Conservation (phyloP, 2,329 filamentous ascomycete species). For the Tolypocladium tundrense region DNA sequence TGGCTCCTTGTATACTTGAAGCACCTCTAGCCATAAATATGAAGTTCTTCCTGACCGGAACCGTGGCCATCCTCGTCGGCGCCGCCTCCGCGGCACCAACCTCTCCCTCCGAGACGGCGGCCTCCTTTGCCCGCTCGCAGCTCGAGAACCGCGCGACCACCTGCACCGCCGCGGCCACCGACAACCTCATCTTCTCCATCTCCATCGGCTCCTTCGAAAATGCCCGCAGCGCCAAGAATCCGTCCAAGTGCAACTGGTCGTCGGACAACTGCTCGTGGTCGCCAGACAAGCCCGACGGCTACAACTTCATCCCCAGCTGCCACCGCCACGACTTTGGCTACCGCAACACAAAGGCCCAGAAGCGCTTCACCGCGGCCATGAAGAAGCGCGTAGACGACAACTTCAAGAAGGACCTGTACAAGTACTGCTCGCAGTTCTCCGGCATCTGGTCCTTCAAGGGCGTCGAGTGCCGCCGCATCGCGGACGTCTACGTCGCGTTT, state of each 20-base stretch:
- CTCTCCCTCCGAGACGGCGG: neutral
- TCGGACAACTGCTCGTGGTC: conserved; percentile 14
- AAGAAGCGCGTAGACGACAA: conserved; percentile 27
- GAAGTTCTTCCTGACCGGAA: neutral
- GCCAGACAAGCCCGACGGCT: conserved; percentile 14
- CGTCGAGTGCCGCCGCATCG: conserved; percentile 6
- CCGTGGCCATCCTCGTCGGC: neutral
- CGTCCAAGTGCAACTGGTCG: conserved; percentile 12
- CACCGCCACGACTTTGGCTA: conserved; percentile 16
- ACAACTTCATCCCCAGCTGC: conserved; percentile 13
- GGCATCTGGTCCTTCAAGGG: conserved; percentile 5
- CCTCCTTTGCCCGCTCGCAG: neutral
- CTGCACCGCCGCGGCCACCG: conserved; percentile 7
- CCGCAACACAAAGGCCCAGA: conserved; percentile 24
- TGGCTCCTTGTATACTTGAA: neutral
- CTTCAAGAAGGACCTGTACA: conserved; percentile 24
- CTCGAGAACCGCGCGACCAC: neutral
- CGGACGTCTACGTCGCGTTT: conserved; percentile 10
- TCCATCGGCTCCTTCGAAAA: conserved; percentile 1
- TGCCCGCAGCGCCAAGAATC: conserved; percentile 15
- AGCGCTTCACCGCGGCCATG: conserved; percentile 24
- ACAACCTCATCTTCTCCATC: conserved; percentile 4
- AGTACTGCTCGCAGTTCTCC: conserved; percentile 7
- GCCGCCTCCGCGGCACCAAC: neutral
- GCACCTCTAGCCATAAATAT: neutral